Evolutionary conservation across 371 early-diverging fungal species (phyloP).

Genomic region (Mortierella sp.): DNA sequence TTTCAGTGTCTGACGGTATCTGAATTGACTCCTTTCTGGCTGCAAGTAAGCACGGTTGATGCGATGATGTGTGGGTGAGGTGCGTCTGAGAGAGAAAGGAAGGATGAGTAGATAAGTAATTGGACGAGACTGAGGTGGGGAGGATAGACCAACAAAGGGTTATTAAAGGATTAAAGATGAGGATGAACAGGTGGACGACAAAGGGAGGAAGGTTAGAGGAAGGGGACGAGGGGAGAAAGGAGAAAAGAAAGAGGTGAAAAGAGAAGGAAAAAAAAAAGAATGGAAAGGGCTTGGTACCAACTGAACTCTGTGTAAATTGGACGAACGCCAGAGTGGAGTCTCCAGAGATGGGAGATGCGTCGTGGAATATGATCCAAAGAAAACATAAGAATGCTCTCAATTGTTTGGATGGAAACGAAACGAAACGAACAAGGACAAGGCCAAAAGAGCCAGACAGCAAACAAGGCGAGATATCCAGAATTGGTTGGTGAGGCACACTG

Average conservation of each 20-base stretch:
- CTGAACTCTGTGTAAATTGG: too few species aligned
- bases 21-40: background rate
- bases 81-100: background rate
- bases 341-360: background rate
- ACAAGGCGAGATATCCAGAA: background rate
- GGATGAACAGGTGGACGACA: background rate
- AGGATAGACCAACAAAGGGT: background rate
- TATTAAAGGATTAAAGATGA: background rate
- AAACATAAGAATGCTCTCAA: slow-evolving; percentile 8
- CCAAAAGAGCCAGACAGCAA: background rate
- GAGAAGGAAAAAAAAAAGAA: background rate
- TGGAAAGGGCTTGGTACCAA: background rate
- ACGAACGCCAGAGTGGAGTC: background rate
- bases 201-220: background rate
- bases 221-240: background rate
- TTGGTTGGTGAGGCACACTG: background rate
- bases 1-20: slow-evolving; percentile 4
- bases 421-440: background rate
- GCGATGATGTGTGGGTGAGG: background rate
- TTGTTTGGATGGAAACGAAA: background rate
- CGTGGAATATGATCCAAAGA: slow-evolving; percentile 8
- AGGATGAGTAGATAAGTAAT: background rate
- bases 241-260: background rate
- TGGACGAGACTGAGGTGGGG: background rate
- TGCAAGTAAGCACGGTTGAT: background rate